Percentiles rank a stretch among this genome's conserved stretches.
phyloP scores from a whole-genome alignment of 768 basidiomycete genomes.

The Mycena galericulata region DNA sequence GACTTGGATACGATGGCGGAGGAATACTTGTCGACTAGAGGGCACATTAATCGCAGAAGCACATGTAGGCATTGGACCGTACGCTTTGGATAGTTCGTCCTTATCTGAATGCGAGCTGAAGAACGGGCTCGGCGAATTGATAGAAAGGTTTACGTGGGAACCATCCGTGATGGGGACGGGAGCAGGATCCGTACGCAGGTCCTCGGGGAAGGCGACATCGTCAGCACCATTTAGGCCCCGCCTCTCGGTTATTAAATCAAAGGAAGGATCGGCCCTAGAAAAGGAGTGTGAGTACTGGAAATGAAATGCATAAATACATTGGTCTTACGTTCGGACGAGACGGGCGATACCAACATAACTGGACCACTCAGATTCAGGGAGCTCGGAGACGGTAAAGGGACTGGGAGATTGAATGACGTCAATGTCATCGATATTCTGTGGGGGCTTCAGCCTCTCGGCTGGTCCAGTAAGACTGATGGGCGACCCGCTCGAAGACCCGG shows the following conservation, averaged over 20 bases:
- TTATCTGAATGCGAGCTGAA: background rate
- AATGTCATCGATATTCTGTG: background rate
- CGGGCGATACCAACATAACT: background rate
- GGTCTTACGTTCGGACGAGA: background rate
- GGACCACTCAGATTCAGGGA: background rate
- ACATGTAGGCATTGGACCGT: background rate
- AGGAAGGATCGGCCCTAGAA: slow-evolving; percentile 4
- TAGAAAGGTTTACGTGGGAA: background rate
- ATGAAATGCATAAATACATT: background rate
- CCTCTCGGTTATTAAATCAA: slow-evolving; percentile 5
- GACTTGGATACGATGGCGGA: slow-evolving; percentile 20
- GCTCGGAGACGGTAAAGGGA: background rate
- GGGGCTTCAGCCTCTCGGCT: background rate
- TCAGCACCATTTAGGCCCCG: background rate
- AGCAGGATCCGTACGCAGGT: background rate
- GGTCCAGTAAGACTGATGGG: background rate
- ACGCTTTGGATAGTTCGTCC: slow-evolving; percentile 16
- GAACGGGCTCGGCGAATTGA: background rate
- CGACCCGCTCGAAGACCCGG: background rate
- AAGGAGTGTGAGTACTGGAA: background rate
- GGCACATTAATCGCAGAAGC: no score
- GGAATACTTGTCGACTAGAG: slow-evolving; percentile 20
- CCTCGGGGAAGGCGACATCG: background rate
- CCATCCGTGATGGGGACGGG: background rate
- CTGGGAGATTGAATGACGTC: background rate